Base-by-base conservation (phyloP, 805 yeast genomes). In the Teunomyces tritomae region DNA sequence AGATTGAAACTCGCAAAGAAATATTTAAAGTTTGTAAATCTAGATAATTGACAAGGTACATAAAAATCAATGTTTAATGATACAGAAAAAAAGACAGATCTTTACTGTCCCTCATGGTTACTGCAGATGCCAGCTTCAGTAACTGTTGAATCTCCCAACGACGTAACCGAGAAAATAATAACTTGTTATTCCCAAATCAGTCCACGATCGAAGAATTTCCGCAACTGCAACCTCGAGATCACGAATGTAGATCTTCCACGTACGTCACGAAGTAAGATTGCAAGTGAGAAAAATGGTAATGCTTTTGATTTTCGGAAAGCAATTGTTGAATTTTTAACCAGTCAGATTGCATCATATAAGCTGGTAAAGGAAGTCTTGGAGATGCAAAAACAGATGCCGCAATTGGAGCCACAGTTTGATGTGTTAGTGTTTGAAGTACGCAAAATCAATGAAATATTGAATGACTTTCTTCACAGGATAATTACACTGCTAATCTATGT, bases 21-120 rank as follows among this genome's bases (percentile, higher is more conserved):
- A 29, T 13, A 16, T 32, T 32, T 13, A 20, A 5, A 20, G 24
- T 20, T 20, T 20, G 24, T 20, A 20, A 20, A 20, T 20, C 6
- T 4, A 20, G 39, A 28, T 39, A 33, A 5, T 52, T 54, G 28
- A 28, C 49, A 7, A 49, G 49, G 35, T 28, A 39, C n/a, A 34
- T 49, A 3, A 32, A 4, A 32, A 10, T 3, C 13, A 6, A 36
- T 37, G 40, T n/a, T 48, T 2, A 44, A 47, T 7, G 45, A 45
- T n/a, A 41, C 52, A 11, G 17, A 17, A 10, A 26, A 26, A 11
- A 14, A 11, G 8, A 16, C 8, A 7, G 34, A 39, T 29, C 14
- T 14, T n/a, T 13, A 39, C 17, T 39, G 43, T 28, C 43, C 43
- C 6, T 28, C 34, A 3, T 39, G 43, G 43, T 33, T 39, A 10